Base-by-base conservation (phyloP, 2,329 filamentous ascomycete species). In the Phialophora macrospora region DNA sequence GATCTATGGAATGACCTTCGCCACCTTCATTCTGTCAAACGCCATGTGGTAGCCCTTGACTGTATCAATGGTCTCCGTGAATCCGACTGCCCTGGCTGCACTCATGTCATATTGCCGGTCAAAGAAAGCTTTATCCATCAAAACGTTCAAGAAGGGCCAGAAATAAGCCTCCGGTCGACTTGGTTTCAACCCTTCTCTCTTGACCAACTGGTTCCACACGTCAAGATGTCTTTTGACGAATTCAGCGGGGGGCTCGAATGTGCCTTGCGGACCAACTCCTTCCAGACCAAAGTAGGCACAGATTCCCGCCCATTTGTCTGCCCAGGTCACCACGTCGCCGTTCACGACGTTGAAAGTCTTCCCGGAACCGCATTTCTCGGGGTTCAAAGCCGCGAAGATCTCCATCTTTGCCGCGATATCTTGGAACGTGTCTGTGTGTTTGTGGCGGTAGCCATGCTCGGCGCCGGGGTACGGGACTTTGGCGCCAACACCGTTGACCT, bases 261-360 rank as follows among this genome's bases (percentile, higher is more conserved):
- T 51, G 2, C 64, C 51, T 30, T 72, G 30, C 9, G 72, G 74
- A 6, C 60, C 68, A 34, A 73, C 66, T 2, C 75, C 74, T 9
- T 68, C 60, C 0, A 77, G 70, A 12, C 72, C 74, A 59, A 77
- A 77, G 67, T 73, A 77, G 5, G 55, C 49, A 28, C 74, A 73
- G 0, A 77, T 63, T 0, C 58, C 65, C 8, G 72, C 72, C 76
- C 74, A 77, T 4, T 74, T 59, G 3, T 73, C 67, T 34, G 70
- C 67, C 65, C 72, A 73, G 3, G 65, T 74, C 11, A 72, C 67
- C 1, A 73, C 70, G 0, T 61, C 60, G 1, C 70, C 70, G 52
- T 77, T 75, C 2, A 72, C 70, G 48, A 76, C 65, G 48, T 77
- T 77, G 67, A 76, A 74, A 0, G 73, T 46, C 38, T 61, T 68